A percentile compares a stretch with the other conserved stretches of the same genome.
phyloP scores from a whole-genome alignment of 495 filamentous ascomycete genomes.

The Xanthoparmelia taractica region DNA sequence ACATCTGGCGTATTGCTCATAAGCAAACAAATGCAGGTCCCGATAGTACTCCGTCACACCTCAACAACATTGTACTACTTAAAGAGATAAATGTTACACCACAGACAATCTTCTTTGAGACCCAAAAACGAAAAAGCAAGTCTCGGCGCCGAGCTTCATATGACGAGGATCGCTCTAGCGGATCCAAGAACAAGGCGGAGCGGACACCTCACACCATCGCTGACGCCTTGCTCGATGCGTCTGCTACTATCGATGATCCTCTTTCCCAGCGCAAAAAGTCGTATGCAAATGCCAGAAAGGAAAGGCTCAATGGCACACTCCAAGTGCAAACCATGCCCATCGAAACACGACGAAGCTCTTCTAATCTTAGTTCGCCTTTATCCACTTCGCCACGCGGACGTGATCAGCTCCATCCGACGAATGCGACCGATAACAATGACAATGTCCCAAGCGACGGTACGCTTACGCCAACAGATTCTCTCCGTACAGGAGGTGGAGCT shows the following conservation, averaged over 20 bases:
- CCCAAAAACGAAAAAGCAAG: constrained; percentile 50
- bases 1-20: constrained; percentile 77
- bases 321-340: constrained; percentile 21
- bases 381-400: constrained; percentile 12
- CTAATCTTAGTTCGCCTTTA: constrained; percentile 22
- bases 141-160: constrained; percentile 34
- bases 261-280: constrained; percentile 50
- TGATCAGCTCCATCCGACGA: not conserved
- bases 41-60: constrained; percentile 34
- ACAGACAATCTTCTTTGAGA: constrained; percentile 81
- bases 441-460: constrained; percentile 20
- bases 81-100: constrained; percentile 64
- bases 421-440: constrained; percentile 11
- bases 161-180: constrained; percentile 23
- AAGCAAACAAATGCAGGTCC: constrained; percentile 54
- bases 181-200: constrained; percentile 37
- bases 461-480: constrained; percentile 21
- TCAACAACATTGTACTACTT: constrained; percentile 64
- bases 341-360: constrained; percentile 32
- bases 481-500: constrained; percentile 8
- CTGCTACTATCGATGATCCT: constrained; percentile 72
- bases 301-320: constrained; percentile 31
- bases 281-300: constrained; percentile 45
- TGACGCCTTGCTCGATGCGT: constrained; percentile 87
- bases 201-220: constrained; percentile 65